Base-by-base conservation (phyloP, 306 rosid genomes). In the Quercus wislizeni region DNA sequence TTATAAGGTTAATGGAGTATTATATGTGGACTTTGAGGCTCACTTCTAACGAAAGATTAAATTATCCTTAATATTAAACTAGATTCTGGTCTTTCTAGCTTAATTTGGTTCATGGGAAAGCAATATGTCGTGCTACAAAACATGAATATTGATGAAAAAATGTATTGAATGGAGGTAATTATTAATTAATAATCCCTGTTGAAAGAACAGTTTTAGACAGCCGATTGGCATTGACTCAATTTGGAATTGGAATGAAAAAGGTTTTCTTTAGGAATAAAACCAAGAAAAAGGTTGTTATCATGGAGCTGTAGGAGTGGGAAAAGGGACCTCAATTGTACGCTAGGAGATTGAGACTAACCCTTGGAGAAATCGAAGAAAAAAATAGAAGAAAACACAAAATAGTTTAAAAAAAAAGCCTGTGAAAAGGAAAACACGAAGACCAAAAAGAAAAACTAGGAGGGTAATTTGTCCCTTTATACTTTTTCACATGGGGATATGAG, bases 401-500 rank as follows among this genome's bases (percentile, higher is more conserved):
- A 41, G 46, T 38, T 7, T 6, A 7, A 6, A 3, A 64, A 72
- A 5, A 78, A 79, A 59, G 82, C 23, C 46, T 30, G 70, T 2
- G 31, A 58, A 73, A 78, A 75, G 62, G 69, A 9, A 71, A 82
- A 78, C 76, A 61, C 80, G 70, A 76, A 80, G 80, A 78, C 86
- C 88, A 80, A 85, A 87, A 78, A 41, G 46, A 20, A 75, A n/a
- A 86, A 84, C 85, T 33, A 56, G 0, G 78, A 78, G 75, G 79
- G 68, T 74, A 54, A 58, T 75, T 86, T 78, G 79, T 19, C 76
- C 79, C 78, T 65, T 80, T 80, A 76, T 82, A 64, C 70, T 49
- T 52, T 86, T 61, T 80, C 89, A 85, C 85, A 87, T 87, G 83
- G 90, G 90, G 90, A 87, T 87, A 63, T 78, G 78, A 69, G 88